Percentiles rank a stretch among this genome's conserved stretches.
Conservation (phyloP, 2,329 filamentous ascomycete genomes). For the Aspergillus sp. region DNA sequence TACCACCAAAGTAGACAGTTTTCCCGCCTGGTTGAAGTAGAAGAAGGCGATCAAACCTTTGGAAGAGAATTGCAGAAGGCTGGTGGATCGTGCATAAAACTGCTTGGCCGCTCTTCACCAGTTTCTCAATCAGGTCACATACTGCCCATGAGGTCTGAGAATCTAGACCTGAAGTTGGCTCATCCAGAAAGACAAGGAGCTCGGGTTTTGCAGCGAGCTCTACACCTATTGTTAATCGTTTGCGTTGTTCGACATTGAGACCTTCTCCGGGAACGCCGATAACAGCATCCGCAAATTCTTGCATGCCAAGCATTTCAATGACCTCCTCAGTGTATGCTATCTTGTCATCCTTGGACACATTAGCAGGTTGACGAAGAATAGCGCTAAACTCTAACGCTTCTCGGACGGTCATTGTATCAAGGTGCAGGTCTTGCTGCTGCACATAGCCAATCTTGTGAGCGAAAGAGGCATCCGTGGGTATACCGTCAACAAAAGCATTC, state of each 20-base stretch:
- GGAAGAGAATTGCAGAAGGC: conserved; percentile 92
- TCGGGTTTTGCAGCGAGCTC: conserved; percentile 90
- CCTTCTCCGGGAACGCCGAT: conserved; percentile 89
- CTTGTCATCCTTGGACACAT: conserved; percentile 72
- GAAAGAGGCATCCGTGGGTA: conserved; percentile 74
- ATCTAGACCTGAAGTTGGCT: conserved; percentile 92
- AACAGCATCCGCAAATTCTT: conserved; percentile 85
- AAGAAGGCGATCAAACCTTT: conserved; percentile 70
- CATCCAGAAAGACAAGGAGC: conserved; percentile 86
- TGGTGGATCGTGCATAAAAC: conserved; percentile 98
- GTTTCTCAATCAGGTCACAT: conserved; percentile 80
- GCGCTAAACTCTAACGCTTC: conserved; percentile 87
- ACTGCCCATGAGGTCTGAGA: conserved; percentile 94
- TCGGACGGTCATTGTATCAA: conserved; percentile 79
- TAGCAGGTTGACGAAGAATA: conserved; percentile 75
- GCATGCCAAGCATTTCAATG: conserved; percentile 87
- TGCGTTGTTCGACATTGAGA: conserved; percentile 63
- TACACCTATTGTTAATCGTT: conserved; percentile 87
- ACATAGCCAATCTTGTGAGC: conserved; percentile 91
- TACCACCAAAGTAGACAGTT: conserved; percentile 69
- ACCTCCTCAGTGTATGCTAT: conserved; percentile 85
- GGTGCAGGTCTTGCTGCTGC: conserved; percentile 88
- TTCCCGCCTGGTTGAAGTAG: conserved; percentile 65
- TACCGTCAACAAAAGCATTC: conserved; percentile 78
- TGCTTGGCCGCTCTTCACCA: conserved; percentile 84